Percentiles rank a stretch among this genome's conserved stretches.
Evolutionary conservation across 495 filamentous ascomycete species (phyloP).

Genomic region (Aspergillus leporis): DNA sequence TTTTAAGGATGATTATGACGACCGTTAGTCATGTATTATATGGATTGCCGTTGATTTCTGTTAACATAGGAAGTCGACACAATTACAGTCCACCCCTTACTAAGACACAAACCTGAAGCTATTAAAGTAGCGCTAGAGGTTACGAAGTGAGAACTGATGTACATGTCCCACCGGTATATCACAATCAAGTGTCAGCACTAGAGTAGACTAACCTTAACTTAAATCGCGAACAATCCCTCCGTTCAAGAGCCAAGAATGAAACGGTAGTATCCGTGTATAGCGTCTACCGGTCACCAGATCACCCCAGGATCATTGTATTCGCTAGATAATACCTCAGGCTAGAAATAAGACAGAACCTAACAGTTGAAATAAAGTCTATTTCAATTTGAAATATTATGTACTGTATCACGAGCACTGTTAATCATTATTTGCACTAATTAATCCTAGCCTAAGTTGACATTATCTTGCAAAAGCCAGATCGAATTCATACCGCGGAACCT

Average conservation of each 20-base stretch:
- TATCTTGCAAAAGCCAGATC: background rate
- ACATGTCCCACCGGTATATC: background rate
- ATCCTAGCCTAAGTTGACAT: background rate
- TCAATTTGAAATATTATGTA: background rate
- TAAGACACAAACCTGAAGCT: too few relatives aligned
- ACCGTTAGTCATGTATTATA: constrained; percentile 6
- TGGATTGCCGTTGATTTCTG: constrained; percentile 2
- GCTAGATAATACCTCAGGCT: background rate
- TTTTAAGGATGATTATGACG: constrained; percentile 2
- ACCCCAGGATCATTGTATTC: background rate
- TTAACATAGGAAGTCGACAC: background rate
- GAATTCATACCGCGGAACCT: background rate
- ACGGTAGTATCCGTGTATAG: background rate
- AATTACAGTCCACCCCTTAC: background rate
- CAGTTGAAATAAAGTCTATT: too few relatives aligned
- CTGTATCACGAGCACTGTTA: background rate
- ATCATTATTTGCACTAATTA: background rate
- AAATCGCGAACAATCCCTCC: background rate
- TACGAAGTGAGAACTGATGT: too few relatives aligned
- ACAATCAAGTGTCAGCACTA: background rate
- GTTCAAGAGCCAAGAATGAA: background rate
- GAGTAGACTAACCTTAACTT: background rate
- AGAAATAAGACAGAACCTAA: too few relatives aligned
- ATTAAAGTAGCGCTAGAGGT: background rate
- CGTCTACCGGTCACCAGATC: background rate